These are phyloP conservation scores for Cladosporium austrohemisphaericum DNA, from an alignment of 2,329 filamentous ascomycete genomes.

Conservation along the genomic window DNA sequence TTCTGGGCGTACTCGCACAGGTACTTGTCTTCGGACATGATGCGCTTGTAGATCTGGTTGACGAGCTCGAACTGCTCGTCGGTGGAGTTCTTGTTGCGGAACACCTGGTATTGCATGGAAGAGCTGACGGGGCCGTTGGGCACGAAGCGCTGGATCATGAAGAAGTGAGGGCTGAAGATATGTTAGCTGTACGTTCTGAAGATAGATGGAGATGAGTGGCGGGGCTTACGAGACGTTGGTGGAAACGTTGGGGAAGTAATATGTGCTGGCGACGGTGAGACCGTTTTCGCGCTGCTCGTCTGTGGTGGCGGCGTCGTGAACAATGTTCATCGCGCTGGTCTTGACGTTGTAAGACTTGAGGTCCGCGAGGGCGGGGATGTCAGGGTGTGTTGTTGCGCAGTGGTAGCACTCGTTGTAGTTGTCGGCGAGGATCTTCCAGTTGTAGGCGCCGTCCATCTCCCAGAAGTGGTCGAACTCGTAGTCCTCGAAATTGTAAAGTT, in stretches of 20 bases:
- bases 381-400: slow-evolving; percentile 57
- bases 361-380: slow-evolving; percentile 55
- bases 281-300: slow-evolving; percentile 49
- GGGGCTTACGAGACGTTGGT: slow-evolving; percentile 49
- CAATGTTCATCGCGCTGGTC: slow-evolving; percentile 48
- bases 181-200: slow-evolving; percentile 9
- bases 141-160: slow-evolving; percentile 62
- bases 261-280: slow-evolving; percentile 46
- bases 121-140: slow-evolving; percentile 51
- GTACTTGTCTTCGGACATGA: slow-evolving; percentile 63
- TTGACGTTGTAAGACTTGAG: slow-evolving; percentile 54
- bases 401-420: slow-evolving; percentile 68
- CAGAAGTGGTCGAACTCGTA: slow-evolving; percentile 57
- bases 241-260: slow-evolving; percentile 51
- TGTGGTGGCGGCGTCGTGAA: slow-evolving; percentile 45
- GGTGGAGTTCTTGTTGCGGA: slow-evolving; percentile 57
- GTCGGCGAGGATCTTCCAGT: slow-evolving; percentile 60
- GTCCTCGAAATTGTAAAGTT: slow-evolving; percentile 48
- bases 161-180: slow-evolving; percentile 55
- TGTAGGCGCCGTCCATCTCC: slow-evolving; percentile 55
- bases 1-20: slow-evolving; percentile 58
- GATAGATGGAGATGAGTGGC: neutral
- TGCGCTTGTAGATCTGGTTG: slow-evolving; percentile 58
- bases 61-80: slow-evolving; percentile 57
- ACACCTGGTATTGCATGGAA: slow-evolving; percentile 61